Conservation (phyloP, 176 grass and related monocot genomes). For the Avena atlantica region DNA sequence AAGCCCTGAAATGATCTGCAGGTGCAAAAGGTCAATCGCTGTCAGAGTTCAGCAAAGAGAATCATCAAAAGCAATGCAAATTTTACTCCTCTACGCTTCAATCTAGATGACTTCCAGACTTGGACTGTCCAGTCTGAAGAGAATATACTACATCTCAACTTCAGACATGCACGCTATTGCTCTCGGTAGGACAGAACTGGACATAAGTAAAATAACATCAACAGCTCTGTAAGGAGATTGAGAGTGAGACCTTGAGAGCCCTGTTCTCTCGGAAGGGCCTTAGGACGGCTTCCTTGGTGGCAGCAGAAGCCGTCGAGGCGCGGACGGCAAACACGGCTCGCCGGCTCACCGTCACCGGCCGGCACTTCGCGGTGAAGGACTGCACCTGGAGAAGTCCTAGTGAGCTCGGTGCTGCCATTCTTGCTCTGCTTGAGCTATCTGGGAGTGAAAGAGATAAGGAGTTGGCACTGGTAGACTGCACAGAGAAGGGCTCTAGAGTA, state of each 20-base stretch:
- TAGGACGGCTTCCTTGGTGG: slow-evolving; percentile 69
- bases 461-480: slow-evolving; percentile 10
- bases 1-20: slow-evolving; percentile 92
- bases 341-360: not conserved
- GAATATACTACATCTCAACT: slow-evolving; percentile 25
- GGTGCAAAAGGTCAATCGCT: slow-evolving; percentile 18
- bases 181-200: not conserved
- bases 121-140: slow-evolving; percentile 3
- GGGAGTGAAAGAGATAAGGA: slow-evolving; percentile 56
- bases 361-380: slow-evolving; percentile 37
- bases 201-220: not conserved
- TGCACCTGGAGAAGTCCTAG: slow-evolving; percentile 53
- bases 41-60: slow-evolving; percentile 14
- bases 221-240: not conserved
- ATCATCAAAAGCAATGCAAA: not conserved
- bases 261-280: slow-evolving; percentile 64
- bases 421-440: slow-evolving; percentile 27
- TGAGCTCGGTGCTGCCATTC: slow-evolving; percentile 51
- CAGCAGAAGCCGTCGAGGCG: slow-evolving; percentile 50
- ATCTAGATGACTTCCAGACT: not conserved
- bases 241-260: slow-evolving; percentile 76
- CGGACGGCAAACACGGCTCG: slow-evolving; percentile 56
- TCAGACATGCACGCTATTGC: slow-evolving; percentile 18
- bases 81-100: slow-evolving; percentile 4
- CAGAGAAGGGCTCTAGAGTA: not conserved